Base-by-base conservation (phyloP, 179 eudicot genomes). In the Beta lomatogona region DNA sequence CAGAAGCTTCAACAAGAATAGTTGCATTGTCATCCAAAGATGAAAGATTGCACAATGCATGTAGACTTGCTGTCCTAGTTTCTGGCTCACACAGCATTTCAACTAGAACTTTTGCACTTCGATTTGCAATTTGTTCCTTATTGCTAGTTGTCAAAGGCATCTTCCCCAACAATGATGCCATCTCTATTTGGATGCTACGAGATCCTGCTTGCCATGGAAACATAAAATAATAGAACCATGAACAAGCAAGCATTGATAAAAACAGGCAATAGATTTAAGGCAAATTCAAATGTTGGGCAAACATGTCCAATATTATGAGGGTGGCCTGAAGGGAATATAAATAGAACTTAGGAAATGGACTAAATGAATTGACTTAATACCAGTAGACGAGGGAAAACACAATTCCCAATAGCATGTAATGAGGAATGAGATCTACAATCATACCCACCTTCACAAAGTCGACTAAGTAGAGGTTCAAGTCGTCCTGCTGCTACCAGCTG, bases 401-500 rank as follows among this genome's bases (percentile, higher is more conserved):
- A 55, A 65, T 16, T 54, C 52, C 79, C 22, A 52, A 65, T 45
- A 41, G 28, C 50, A 63, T 61, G 12, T 44, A 19, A 55, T 19
- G 25, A 45, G 7, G 21, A 36, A 67, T 36, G 48, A 15, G 10
- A 15, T 67, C 71, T 15, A 16, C 21, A 53, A 75, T 36, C 44
- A 77, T 77, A 82, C 82, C 28, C 77, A 90, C 93, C 94, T 88
- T 84, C 89, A 84, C 85, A 77, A 48, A 91, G 89, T 61, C 91
- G 87, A 58, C 71, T 82, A 9, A 91, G 88, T 77, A 91, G 60
- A 68, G 94, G 93, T 78, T 90, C 93, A 71, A 87, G 88, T 86
- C 94, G 86, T 80, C 94, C 93, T 44, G 92, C 93, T 9, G 89
- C 91, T 59, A 91, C 94, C 82, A 90, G 80, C 73, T 82, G 88